Evolutionary conservation across 768 basidiomycete genomes (phyloP).

Genomic region (Kwoniella heveanensis): DNA sequence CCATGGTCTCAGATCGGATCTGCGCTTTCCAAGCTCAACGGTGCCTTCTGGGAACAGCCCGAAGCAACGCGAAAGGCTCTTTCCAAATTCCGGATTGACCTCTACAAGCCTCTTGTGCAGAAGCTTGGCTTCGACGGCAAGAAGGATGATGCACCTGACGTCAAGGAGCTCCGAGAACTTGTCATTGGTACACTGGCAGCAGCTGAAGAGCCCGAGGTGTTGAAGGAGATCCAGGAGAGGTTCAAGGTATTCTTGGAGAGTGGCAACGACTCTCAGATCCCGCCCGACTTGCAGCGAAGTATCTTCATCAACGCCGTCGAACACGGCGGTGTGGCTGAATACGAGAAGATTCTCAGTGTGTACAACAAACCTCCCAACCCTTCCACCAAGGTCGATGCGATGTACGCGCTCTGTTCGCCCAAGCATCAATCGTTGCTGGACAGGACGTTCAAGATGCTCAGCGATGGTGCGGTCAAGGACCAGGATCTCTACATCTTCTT

Average conservation of each 20-base stretch:
- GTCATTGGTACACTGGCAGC: constrained; percentile 61
- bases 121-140: constrained; percentile 76
- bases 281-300: constrained; percentile 70
- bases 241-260: constrained; percentile 72
- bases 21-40: constrained; percentile 63
- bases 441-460: constrained; percentile 67
- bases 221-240: constrained; percentile 69
- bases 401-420: constrained; percentile 68
- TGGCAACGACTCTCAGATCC: constrained; percentile 74
- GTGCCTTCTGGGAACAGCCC: constrained; percentile 82
- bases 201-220: constrained; percentile 59
- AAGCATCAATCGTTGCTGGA: constrained; percentile 64
- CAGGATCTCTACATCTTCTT: constrained; percentile 56
- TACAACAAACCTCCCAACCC: constrained; percentile 75
- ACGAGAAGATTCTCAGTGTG: constrained; percentile 69
- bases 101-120: constrained; percentile 72
- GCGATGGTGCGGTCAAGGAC: constrained; percentile 57
- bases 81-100: constrained; percentile 51
- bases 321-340: constrained; percentile 74
- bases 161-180: constrained; percentile 70
- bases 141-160: constrained; percentile 68
- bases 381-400: constrained; percentile 64
- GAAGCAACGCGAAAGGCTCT: constrained; percentile 61
- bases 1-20: constrained; percentile 75
- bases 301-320: constrained; percentile 65